Base-by-base conservation (phyloP, 2,329 filamentous ascomycete species). In the Colletotrichum caudatum region DNA sequence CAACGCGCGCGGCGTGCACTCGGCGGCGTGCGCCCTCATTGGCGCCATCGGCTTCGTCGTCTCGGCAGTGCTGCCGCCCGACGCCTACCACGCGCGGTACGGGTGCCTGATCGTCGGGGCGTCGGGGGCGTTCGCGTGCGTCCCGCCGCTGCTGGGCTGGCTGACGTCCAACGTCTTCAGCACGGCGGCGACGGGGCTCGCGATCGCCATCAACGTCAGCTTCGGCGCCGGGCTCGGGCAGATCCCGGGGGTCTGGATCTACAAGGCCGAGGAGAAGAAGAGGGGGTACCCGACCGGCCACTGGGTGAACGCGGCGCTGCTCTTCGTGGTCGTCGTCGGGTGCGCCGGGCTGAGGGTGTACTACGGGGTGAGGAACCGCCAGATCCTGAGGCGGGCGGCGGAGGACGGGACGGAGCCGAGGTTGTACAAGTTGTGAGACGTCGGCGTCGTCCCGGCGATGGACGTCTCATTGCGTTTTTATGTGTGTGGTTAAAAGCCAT, bases 221-320 rank as follows among this genome's bases (percentile, higher is more conserved):
- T 85, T 92, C 39, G 86, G 86, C 60, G 91, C 90, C 0, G 91
- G 90, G 0, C 85, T 91, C 0, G 91, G 92, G 0, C 91, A 93
- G 78, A 93, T 94, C 51, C 87, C 89, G 0, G 92, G 91, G 0
- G 90, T 93, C 1, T 94, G 91, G 91, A 93, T 93, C 73, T 93
- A 93, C 80, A 91, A 91, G 76, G 84, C 87, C 1, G 81, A 87
- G 14, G 90, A 94, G 78, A 86, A 85, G 23, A 78, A 81, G 29
- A 80, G 75, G 12, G 91, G 92, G 0, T 93, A 92, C 77, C 90
- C 90, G 0, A 93, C 91, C 0, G 92, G 92, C 0, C 91, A 93
- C 77, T 92, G 89, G 88, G 87, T 86, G 5, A 92, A 92, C 77
- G 89, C 88, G 2, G 89, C 81, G 14, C 79, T 92, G 74, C 76